Conservation (phyloP, 176 grass and related monocot genomes). For the Bolboschoenus planiculmis region DNA sequence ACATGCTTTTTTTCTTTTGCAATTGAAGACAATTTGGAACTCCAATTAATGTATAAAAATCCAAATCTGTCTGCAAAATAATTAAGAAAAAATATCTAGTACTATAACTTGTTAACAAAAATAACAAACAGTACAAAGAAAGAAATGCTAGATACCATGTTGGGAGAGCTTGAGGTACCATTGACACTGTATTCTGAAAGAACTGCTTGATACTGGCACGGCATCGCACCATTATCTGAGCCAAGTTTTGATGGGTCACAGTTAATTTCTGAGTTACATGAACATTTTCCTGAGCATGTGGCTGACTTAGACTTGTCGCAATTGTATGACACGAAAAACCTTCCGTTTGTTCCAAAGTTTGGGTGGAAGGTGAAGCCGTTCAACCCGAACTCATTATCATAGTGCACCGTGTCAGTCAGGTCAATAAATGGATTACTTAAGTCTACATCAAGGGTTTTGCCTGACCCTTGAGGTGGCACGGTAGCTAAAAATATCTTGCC, state of each 20-base stretch:
- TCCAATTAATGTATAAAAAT: background rate
- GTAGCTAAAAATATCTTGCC: slow-evolving; percentile 20
- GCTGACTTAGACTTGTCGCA: slow-evolving; percentile 35
- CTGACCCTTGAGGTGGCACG: background rate
- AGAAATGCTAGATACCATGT: no score
- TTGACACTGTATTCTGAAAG: slow-evolving; percentile 76
- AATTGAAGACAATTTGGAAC: background rate
- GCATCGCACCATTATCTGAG: slow-evolving; percentile 42
- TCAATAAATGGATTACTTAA: slow-evolving; percentile 5
- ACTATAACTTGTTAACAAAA: background rate
- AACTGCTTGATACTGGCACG: slow-evolving; percentile 67
- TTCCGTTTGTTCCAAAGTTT: slow-evolving; percentile 15
- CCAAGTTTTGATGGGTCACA: slow-evolving; percentile 78
- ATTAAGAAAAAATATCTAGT: background rate
- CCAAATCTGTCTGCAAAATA: background rate
- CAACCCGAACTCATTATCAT: background rate
- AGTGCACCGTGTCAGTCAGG: slow-evolving; percentile 7
- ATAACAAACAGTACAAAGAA: no score
- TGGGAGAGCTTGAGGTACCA: slow-evolving; percentile 42
- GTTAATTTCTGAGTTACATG: slow-evolving; percentile 75
- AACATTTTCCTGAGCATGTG: slow-evolving; percentile 68
- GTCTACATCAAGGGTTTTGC: background rate
- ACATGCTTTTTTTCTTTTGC: background rate
- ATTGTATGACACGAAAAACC: slow-evolving; percentile 22
- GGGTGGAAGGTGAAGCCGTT: slow-evolving; percentile 12